phyloP scores from a whole-genome alignment of 163 green algal genomes.

The Chloromonas sp. region DNA sequence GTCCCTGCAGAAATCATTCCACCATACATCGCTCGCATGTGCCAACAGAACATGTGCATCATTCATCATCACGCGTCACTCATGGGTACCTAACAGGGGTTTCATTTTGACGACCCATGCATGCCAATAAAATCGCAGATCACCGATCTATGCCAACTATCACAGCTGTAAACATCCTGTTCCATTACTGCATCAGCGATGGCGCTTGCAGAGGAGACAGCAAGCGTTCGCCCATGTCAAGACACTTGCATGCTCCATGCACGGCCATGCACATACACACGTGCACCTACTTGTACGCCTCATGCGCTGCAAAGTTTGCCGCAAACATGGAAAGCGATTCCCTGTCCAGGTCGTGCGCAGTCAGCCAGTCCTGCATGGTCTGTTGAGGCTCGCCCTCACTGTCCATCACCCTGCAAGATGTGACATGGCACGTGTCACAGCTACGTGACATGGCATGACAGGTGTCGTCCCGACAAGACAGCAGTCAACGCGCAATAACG shows the following conservation, averaged over 20 bases:
- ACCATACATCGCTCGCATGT: slow-evolving; percentile 15
- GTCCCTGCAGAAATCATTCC: not conserved
- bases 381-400: slow-evolving; percentile 32
- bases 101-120: no score
- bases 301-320: slow-evolving; percentile 44
- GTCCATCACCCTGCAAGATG: slow-evolving; percentile 14
- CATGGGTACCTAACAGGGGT: no score
- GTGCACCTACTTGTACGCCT: slow-evolving; percentile 21
- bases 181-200: no score
- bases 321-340: slow-evolving; percentile 42
- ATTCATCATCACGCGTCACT: no score
- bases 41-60: no score
- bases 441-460: not conserved
- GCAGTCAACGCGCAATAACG: not conserved
- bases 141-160: no score
- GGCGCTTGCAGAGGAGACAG: no score
- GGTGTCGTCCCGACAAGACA: not conserved
- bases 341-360: slow-evolving; percentile 45
- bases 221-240: no score
- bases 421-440: not conserved
- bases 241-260: no score
- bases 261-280: no score
- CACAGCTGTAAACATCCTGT: no score
- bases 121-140: no score
- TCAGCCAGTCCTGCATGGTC: slow-evolving; percentile 59